These are phyloP conservation scores for Lactarius indigo DNA, from an alignment of 768 basidiomycete species.

Conservation along the genomic window DNA sequence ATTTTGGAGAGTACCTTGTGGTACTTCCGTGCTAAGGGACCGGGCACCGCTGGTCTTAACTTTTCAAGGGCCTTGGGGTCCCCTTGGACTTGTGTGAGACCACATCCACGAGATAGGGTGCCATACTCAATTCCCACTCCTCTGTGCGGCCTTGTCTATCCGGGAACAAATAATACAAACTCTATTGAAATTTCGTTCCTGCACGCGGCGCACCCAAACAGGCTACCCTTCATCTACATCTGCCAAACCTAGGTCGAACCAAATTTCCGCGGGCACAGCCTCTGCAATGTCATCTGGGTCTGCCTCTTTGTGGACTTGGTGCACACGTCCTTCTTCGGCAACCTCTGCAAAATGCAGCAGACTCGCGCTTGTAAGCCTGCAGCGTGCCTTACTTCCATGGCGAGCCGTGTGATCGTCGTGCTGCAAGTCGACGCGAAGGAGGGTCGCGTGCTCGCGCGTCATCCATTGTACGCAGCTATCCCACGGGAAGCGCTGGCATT, in stretches of 20 bases:
- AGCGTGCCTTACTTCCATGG: background rate
- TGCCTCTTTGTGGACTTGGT: background rate
- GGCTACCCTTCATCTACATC: background rate
- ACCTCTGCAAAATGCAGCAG: background rate
- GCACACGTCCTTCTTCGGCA: background rate
- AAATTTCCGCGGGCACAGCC: background rate
- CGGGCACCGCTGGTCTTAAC: too few species aligned
- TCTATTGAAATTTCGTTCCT: background rate
- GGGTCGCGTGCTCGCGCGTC: background rate
- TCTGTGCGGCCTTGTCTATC: background rate
- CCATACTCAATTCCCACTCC: background rate
- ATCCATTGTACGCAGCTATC: background rate
- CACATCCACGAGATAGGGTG: background rate
- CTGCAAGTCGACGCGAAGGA: background rate
- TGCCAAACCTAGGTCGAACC: background rate
- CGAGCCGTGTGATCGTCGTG: background rate
- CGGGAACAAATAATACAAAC: background rate
- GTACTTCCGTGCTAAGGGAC: background rate
- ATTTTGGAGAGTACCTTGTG: background rate
- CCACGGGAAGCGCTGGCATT: background rate
- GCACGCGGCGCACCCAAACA: background rate
- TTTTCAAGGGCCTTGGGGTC: too few species aligned
- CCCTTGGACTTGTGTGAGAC: background rate
- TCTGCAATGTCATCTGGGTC: background rate
- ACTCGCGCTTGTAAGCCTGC: constrained; percentile 18